A percentile compares a stretch with the other conserved stretches of the same genome.
Conservation (phyloP, 2,329 filamentous ascomycete genomes). For the Hypomyces rosellus region DNA sequence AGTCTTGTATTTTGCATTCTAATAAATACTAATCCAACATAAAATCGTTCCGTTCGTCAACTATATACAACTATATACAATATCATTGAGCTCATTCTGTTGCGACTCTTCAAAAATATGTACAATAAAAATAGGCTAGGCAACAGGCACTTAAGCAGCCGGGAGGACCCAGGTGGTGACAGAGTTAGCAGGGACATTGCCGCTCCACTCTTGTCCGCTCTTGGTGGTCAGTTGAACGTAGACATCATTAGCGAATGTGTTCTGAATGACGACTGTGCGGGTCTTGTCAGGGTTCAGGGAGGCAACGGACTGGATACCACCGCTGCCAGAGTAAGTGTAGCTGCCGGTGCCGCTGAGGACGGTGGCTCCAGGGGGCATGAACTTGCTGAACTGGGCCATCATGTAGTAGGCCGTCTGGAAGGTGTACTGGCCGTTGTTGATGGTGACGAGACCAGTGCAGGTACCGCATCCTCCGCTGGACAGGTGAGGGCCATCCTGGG, state of each 20-base stretch:
- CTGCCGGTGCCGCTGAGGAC: slow-evolving; percentile 37
- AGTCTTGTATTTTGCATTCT: no score
- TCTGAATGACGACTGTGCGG: slow-evolving; percentile 30
- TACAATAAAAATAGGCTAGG: no score
- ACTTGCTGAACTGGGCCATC: slow-evolving; percentile 44
- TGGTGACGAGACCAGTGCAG: slow-evolving; percentile 47
- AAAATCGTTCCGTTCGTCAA: no score
- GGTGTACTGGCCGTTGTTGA: slow-evolving; percentile 42
- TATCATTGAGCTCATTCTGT: no score
- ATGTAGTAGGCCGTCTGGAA: slow-evolving; percentile 45
- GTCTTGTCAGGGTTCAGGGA: slow-evolving; percentile 39
- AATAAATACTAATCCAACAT: no score
- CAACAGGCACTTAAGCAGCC: not conserved
- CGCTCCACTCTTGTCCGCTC: slow-evolving; percentile 13
- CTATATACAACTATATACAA: no score
- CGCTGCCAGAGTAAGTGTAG: slow-evolving; percentile 17
- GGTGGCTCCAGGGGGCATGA: slow-evolving; percentile 38
- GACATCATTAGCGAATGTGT: slow-evolving; percentile 11
- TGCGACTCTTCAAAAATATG: no score
- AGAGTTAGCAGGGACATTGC: slow-evolving; percentile 9
- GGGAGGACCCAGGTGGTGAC: slow-evolving; percentile 14
- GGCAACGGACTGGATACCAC: slow-evolving; percentile 37
- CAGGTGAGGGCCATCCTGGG: slow-evolving; percentile 35
- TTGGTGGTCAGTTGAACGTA: slow-evolving; percentile 11
- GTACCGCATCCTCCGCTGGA: slow-evolving; percentile 29